Evolutionary conservation across 805 yeast species (phyloP), one percentile per base, ranked within the genome.

Genomic region (Yarrowia sp.): DNA sequence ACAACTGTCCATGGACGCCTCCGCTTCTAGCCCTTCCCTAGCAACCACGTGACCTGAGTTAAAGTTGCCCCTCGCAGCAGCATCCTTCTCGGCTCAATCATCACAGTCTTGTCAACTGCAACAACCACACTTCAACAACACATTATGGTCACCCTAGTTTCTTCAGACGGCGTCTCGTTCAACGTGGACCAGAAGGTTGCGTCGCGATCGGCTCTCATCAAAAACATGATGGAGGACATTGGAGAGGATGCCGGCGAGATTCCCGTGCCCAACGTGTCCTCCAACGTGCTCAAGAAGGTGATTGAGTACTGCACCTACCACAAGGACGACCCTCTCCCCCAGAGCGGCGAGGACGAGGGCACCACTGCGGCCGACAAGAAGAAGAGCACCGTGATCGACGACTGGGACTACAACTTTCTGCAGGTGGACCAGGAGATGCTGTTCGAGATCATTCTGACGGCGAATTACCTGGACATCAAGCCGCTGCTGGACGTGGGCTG

Each of bases 251-350:
- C 85, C 39, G 84, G 85, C 66, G 75, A 76, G 62, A 87, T 93
- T 69, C 97, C 97, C 35, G 84, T 91, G 12, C 97, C 96, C 38
- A 91, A 90, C 70, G 97, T 91, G 8, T 66, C 74, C 67, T 87
- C 96, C 9, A 85, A 87, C 16, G 71, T 93, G 19, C 80, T 93
- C 75, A 84, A 87, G 73, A 90, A 91, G 72, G 93, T 93, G n/a
- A 79, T 93, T 61, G 97, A 93, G 72, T 93, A 97, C 96, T 91
- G 97, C 69, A 96, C 89, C 70, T 94, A 93, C 73, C 97, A 93
- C 78, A 88, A 86, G 73, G 71, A 76, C 61, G 91, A 89, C 71
- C 82, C 88, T 9, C 79, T 78, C 18, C 69, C 72, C 49, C 88
- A 89, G 18, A 90, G 85, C 65, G 92, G 86, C 61, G 90, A 84